Evolutionary conservation across 2,329 filamentous ascomycete species (phyloP).

Genomic region (Neopestalotiopsis sp.): DNA sequence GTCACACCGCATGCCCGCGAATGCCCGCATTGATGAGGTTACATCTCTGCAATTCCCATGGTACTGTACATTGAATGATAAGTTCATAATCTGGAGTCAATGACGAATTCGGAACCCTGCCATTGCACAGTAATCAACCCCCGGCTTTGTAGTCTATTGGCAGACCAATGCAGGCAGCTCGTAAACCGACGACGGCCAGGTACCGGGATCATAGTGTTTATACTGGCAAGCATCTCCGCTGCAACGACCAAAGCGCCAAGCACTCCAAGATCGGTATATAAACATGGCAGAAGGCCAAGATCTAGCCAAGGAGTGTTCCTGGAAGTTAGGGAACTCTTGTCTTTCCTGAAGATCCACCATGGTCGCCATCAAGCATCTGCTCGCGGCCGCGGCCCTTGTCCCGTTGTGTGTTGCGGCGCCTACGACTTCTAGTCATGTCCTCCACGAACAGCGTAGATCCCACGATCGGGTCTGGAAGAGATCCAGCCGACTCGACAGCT

Average conservation of each 20-base stretch:
- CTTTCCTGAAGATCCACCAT: background rate
- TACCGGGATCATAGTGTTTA: background rate
- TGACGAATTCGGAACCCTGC: background rate
- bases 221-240: conserved; percentile 3
- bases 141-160: background rate
- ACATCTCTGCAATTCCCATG: background rate
- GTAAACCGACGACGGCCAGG: background rate
- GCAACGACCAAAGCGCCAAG: conserved; percentile 1
- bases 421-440: background rate
- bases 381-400: background rate
- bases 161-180: background rate
- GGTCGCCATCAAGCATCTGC: background rate
- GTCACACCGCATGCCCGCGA: background rate
- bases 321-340: background rate
- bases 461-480: conserved; percentile 2
- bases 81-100: background rate
- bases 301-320: background rate
- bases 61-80: background rate
- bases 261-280: background rate
- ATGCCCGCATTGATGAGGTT: background rate
- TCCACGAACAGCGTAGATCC: conserved; percentile 7
- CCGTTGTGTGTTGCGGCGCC: conserved; percentile 2
- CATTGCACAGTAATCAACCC: background rate
- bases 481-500: conserved; percentile 4
- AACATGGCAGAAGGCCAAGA: background rate